phyloP scores from a whole-genome alignment of 2,329 filamentous ascomycete species.

The Apiospora koreana region DNA sequence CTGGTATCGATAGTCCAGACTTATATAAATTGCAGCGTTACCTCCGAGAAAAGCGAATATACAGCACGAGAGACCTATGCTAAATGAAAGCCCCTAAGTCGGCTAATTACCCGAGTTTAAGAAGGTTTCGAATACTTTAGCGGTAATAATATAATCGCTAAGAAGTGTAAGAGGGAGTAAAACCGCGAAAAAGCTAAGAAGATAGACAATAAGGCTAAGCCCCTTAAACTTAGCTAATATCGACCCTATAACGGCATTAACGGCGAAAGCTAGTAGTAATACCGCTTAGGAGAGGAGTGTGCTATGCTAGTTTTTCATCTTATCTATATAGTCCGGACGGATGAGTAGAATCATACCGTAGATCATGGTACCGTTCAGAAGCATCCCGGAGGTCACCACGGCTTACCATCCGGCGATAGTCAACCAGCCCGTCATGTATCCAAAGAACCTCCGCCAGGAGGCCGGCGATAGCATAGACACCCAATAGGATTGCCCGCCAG shows the following conservation, averaged over 20 bases:
- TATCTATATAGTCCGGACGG: background rate
- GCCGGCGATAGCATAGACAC: conserved; percentile 27
- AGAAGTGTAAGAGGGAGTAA: background rate
- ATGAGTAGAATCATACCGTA: background rate
- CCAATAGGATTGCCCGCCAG: conserved; percentile 27
- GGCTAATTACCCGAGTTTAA: background rate
- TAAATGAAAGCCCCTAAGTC: background rate
- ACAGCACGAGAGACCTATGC: background rate
- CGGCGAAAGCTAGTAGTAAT: background rate
- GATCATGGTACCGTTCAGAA: background rate
- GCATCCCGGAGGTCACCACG: conserved; percentile 15
- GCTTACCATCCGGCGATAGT: conserved; percentile 24
- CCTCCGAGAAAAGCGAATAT: background rate
- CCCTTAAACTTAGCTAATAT: background rate
- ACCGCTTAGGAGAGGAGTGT: background rate
- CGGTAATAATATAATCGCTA: background rate
- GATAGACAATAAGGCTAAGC: background rate
- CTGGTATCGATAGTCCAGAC: background rate
- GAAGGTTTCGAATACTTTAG: background rate
- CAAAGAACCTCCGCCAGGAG: conserved; percentile 20
- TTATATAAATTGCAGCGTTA: background rate
- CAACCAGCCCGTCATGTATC: conserved; percentile 26
- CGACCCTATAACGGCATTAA: background rate
- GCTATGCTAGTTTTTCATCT: background rate
- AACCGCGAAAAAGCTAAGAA: background rate